Evolutionary conservation across 2,329 filamentous ascomycete species (phyloP).

Genomic region (Pseudogymnoascus sp.): DNA sequence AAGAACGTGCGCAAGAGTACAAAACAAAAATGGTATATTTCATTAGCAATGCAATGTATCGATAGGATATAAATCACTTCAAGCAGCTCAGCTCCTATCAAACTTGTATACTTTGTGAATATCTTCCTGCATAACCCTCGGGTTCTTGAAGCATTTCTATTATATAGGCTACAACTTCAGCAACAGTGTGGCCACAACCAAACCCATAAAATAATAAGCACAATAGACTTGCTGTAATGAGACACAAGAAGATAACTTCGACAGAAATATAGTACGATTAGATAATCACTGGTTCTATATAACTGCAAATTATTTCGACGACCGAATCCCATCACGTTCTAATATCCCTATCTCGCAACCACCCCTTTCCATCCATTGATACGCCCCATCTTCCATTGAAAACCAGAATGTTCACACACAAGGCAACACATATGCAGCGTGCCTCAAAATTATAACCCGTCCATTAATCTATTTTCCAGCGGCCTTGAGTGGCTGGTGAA

Average conservation of each 20-base stretch:
- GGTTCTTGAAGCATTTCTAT: too few relatives aligned
- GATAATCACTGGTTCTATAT: background rate
- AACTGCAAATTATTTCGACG: conserved; percentile 1
- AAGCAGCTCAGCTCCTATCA: too few relatives aligned
- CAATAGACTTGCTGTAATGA: background rate
- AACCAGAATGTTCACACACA: background rate
- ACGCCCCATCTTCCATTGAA: conserved; percentile 1
- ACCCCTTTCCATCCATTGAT: background rate
- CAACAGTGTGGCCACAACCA: background rate
- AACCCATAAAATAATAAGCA: too few relatives aligned
- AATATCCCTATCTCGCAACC: background rate
- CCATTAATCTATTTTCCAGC: background rate
- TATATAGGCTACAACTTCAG: background rate
- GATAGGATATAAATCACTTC: too few relatives aligned
- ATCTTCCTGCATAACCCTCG: too few relatives aligned
- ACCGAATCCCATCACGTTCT: background rate
- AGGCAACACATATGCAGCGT: background rate
- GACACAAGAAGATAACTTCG: background rate
- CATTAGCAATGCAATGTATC: too few relatives aligned
- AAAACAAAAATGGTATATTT: too few relatives aligned
- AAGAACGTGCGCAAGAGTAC: too few relatives aligned
- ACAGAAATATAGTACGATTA: background rate
- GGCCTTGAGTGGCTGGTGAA: background rate
- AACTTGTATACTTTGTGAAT: too few relatives aligned
- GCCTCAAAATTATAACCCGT: background rate